These are phyloP conservation scores for Marchantia paleacea DNA, from an alignment of 225 moss, liverwort and hornwort species.

Conservation along the genomic window DNA sequence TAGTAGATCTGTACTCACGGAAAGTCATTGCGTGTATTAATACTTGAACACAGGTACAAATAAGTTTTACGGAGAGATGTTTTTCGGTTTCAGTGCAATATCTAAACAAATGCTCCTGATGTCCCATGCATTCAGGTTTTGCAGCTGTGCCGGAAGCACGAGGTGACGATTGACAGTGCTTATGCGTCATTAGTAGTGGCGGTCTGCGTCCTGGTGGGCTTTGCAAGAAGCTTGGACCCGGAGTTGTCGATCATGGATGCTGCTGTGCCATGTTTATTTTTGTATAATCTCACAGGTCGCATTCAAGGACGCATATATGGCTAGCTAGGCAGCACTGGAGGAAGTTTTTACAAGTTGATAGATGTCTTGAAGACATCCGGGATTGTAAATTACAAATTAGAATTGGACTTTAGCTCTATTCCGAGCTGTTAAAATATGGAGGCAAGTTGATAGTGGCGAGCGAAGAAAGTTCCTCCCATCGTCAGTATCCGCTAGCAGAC, in stretches of 20 bases:
- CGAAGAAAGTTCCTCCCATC: no score
- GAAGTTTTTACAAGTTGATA: neutral
- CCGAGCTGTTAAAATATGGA: no score
- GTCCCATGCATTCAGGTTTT: slow-evolving; percentile 48
- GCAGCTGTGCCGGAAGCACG: slow-evolving; percentile 87
- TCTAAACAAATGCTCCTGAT: neutral
- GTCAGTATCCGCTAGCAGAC: no score
- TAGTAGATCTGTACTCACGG: no score
- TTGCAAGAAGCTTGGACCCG: slow-evolving; percentile 82
- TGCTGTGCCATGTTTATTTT: slow-evolving; percentile 84
- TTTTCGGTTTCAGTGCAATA: neutral
- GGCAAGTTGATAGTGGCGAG: no score
- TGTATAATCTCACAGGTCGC: slow-evolving; percentile 84
- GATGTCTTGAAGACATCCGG: slow-evolving; percentile 2
- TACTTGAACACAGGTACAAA: no score
- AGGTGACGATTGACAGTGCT: slow-evolving; percentile 85
- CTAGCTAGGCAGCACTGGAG: slow-evolving; percentile 15
- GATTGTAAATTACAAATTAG: slow-evolving; percentile 6
- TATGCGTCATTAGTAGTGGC: slow-evolving; percentile 86
- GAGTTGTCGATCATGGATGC: slow-evolving; percentile 97
- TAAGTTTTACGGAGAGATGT: no score
- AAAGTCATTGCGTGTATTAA: no score
- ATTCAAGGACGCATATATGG: slow-evolving; percentile 93
- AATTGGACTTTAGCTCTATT: neutral
- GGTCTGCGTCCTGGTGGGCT: slow-evolving; percentile 89